A percentile compares a stretch with the other conserved stretches of the same genome.
phyloP scores from a whole-genome alignment of 2,329 filamentous ascomycete genomes.

The Corynespora cassiicola region DNA sequence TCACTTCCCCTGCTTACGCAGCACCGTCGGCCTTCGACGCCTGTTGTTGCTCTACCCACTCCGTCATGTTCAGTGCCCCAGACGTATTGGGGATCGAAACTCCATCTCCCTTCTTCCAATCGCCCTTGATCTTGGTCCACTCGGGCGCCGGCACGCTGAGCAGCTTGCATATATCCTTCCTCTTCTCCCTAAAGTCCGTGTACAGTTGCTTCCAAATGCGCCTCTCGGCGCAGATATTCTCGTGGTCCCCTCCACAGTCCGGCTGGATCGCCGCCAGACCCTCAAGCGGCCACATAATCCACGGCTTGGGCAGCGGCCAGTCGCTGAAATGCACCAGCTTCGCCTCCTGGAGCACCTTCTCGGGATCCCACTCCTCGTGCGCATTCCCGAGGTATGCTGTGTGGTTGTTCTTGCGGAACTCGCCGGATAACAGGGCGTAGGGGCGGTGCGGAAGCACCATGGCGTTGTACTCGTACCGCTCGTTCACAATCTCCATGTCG shows the following conservation, averaged over 20 bases:
- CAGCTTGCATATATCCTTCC: constrained; percentile 49
- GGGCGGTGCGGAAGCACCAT: constrained; percentile 69
- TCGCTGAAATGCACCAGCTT: constrained; percentile 76
- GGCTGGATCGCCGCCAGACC: constrained; percentile 53
- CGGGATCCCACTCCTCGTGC: constrained; percentile 65
- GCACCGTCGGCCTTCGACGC: constrained; percentile 24
- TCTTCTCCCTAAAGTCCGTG: constrained; percentile 50
- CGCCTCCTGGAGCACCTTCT: constrained; percentile 62
- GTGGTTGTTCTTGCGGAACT: constrained; percentile 66
- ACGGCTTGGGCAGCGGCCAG: constrained; percentile 73
- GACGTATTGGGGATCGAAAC: too few relatives aligned
- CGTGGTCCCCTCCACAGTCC: constrained; percentile 44
- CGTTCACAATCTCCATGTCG: constrained; percentile 74
- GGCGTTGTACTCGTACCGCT: constrained; percentile 64
- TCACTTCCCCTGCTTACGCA: too few relatives aligned
- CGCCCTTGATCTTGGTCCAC: constrained; percentile 39
- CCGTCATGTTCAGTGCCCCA: too few relatives aligned
- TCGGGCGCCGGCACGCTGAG: constrained; percentile 48
- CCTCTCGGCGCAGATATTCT: constrained; percentile 45
- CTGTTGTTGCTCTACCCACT: constrained; percentile 21
- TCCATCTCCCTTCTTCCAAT: too few relatives aligned
- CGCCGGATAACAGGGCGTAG: constrained; percentile 67
- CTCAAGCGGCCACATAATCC: constrained; percentile 56
- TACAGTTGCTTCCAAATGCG: constrained; percentile 55
- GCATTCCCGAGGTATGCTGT: constrained; percentile 58